A percentile compares a stretch with the other conserved stretches of the same genome.
These are phyloP conservation scores for Saturnispora hagleri DNA, from an alignment of 805 yeast genomes.

Conservation along the genomic window DNA sequence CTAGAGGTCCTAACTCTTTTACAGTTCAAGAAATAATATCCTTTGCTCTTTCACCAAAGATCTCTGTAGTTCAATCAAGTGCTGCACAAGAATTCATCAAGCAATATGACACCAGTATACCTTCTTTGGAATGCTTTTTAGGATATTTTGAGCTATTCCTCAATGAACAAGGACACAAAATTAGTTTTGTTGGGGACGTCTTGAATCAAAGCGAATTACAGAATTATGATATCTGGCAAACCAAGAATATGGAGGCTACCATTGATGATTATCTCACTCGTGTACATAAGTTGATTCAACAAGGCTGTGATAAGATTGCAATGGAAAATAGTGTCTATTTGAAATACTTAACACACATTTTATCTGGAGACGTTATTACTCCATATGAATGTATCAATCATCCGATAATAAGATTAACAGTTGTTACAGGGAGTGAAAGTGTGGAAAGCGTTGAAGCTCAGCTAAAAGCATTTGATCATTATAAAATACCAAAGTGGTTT, in stretches of 20 bases:
- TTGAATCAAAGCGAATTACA: not conserved
- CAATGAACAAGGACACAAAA: not conserved
- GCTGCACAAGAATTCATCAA: slow-evolving; percentile 14
- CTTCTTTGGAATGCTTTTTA: slow-evolving; percentile 18
- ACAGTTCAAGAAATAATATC: slow-evolving; percentile 22
- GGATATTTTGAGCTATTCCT: slow-evolving; percentile 18
- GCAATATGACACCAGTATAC: slow-evolving; percentile 1
- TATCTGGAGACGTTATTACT: slow-evolving; percentile 51
- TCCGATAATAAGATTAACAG: slow-evolving; percentile 69
- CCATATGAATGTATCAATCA: slow-evolving; percentile 84
- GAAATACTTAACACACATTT: slow-evolving; percentile 46
- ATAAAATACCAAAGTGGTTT: slow-evolving; percentile 49
- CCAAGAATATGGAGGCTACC: not conserved
- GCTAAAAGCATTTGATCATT: slow-evolving; percentile 42
- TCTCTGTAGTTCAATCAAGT: slow-evolving; percentile 23
- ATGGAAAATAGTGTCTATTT: slow-evolving; percentile 44
- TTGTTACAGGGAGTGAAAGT: slow-evolving; percentile 47
- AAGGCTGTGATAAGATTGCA: not conserved
- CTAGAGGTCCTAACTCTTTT: slow-evolving; percentile 24
- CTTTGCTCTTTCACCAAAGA: slow-evolving; percentile 26
- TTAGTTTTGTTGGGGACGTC: slow-evolving; percentile 10
- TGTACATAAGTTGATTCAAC: not conserved
- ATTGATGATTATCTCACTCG: not conserved
- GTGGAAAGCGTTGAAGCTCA: slow-evolving; percentile 49
- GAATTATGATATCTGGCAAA: not conserved